A percentile compares a stretch with the other conserved stretches of the same genome.
phyloP scores from a whole-genome alignment of 2,329 filamentous ascomycete species.

The Dryadomyces quercivorus region DNA sequence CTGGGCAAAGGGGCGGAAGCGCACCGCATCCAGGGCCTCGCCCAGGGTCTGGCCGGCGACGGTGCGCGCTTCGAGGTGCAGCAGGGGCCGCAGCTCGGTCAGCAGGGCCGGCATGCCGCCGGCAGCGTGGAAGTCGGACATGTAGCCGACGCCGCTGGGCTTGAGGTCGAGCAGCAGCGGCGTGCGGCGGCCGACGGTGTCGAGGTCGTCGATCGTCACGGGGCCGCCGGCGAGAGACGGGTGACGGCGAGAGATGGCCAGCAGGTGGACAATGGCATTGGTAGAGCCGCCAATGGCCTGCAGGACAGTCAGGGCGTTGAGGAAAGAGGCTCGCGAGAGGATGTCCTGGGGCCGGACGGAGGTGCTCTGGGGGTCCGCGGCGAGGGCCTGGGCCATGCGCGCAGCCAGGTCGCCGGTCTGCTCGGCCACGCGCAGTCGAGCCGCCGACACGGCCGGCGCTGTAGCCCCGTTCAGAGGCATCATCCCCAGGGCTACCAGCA shows the following conservation, averaged over 20 bases:
- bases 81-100: constrained; percentile 61
- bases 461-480: constrained; percentile 67
- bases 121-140: constrained; percentile 82
- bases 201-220: constrained; percentile 55
- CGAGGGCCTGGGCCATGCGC: constrained; percentile 47
- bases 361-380: constrained; percentile 39
- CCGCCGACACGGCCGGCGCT: constrained; percentile 64
- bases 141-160: constrained; percentile 77
- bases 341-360: constrained; percentile 47
- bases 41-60: constrained; percentile 77
- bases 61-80: constrained; percentile 66
- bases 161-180: constrained; percentile 76
- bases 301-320: constrained; percentile 77
- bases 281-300: constrained; percentile 75
- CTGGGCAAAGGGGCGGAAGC: constrained; percentile 37
- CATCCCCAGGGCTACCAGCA: constrained; percentile 72
- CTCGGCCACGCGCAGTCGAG: constrained; percentile 70
- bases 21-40: constrained; percentile 61
- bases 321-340: constrained; percentile 62
- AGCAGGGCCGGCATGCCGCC: constrained; percentile 76
- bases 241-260: constrained; percentile 67
- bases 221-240: constrained; percentile 45
- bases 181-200: constrained; percentile 64
- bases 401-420: constrained; percentile 61
- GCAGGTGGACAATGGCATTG: constrained; percentile 75